phyloP scores from a whole-genome alignment of 306 rosid genomes.

The Corylus avellana region DNA sequence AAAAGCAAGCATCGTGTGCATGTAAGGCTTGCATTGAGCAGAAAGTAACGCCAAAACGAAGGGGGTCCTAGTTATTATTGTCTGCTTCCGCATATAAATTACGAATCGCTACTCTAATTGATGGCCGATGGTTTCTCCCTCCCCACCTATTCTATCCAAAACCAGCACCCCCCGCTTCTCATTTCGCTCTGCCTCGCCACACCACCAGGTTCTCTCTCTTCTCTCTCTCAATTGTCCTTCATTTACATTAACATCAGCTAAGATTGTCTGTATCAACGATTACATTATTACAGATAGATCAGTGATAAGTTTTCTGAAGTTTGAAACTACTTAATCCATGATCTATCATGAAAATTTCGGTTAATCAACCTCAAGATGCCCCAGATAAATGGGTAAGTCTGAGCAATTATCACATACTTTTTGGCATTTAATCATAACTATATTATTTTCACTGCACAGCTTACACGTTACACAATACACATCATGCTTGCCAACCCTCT shows the following conservation, averaged over 20 bases:
- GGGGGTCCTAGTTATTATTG: too few species aligned
- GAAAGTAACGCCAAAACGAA: too few species aligned
- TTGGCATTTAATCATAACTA: neutral
- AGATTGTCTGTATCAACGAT: neutral
- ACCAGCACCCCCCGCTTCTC: neutral
- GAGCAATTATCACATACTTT: neutral
- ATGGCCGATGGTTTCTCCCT: neutral
- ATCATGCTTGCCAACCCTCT: neutral
- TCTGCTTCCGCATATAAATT: neutral
- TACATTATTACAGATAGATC: neutral
- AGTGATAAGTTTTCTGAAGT: neutral
- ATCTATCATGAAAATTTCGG: neutral
- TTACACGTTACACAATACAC: neutral
- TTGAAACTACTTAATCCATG: neutral
- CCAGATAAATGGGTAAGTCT: neutral
- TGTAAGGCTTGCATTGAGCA: too few species aligned
- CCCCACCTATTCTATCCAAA: neutral
- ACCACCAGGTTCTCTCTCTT: slow-evolving; percentile 13
- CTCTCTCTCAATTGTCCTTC: neutral
- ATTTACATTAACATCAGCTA: neutral
- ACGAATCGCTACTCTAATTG: neutral
- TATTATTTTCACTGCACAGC: neutral
- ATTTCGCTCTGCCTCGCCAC: neutral
- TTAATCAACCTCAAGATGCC: neutral
- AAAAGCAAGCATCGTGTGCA: too few species aligned